Evolutionary conservation across 345 rosid species (phyloP).

Genomic region (Euclidium syriacum): DNA sequence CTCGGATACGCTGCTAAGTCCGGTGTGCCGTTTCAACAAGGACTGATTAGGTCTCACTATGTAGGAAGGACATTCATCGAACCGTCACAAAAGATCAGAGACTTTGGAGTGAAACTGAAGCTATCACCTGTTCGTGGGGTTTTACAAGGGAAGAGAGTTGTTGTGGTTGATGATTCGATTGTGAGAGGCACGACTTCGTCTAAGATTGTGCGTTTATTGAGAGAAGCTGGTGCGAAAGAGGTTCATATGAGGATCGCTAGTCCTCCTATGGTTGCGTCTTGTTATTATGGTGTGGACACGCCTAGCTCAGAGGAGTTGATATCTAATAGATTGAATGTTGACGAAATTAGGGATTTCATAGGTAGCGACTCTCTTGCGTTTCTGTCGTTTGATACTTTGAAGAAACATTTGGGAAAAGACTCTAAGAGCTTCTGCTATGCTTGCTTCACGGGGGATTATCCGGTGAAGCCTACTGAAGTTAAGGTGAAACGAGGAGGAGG

Average conservation of each 20-base stretch:
- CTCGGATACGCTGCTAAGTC: slow-evolving; percentile 84
- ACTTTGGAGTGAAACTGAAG: slow-evolving; percentile 94
- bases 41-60: slow-evolving; percentile 88
- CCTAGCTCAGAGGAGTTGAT: slow-evolving; percentile 89
- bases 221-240: slow-evolving; percentile 90
- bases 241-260: slow-evolving; percentile 98
- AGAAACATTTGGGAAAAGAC: slow-evolving; percentile 48
- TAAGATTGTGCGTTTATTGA: slow-evolving; percentile 75
- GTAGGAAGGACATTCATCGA: slow-evolving; percentile 95
- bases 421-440: slow-evolving; percentile 72
- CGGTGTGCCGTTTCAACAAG: slow-evolving; percentile 82
- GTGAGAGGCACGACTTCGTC: slow-evolving; percentile 94
- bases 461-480: slow-evolving; percentile 63
- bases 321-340: slow-evolving; percentile 80
- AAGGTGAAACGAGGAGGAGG: slow-evolving; percentile 90
- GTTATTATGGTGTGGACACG: slow-evolving; percentile 95
- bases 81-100: slow-evolving; percentile 91
- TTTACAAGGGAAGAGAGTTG: slow-evolving; percentile 85
- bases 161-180: slow-evolving; percentile 92
- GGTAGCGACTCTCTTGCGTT: slow-evolving; percentile 91
- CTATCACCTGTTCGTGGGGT: slow-evolving; percentile 80
- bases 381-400: slow-evolving; percentile 56
- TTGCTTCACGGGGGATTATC: slow-evolving; percentile 86
- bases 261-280: slow-evolving; percentile 78
- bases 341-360: slow-evolving; percentile 65